Conservation (phyloP, 768 basidiomycete species). For the Russula vinacea region DNA sequence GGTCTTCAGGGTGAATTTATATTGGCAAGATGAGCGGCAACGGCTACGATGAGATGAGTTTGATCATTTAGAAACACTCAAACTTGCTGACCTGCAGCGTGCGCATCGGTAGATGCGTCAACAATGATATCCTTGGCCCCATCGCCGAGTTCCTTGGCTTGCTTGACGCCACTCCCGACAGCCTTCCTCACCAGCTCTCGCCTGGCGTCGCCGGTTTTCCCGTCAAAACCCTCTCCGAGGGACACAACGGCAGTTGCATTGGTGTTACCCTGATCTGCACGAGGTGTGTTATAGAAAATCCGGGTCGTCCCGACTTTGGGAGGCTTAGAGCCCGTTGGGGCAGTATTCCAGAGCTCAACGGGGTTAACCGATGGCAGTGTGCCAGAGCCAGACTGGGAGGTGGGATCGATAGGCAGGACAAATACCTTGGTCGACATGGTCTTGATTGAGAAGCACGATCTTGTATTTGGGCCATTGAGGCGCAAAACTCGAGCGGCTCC, state of each 20-base stretch:
- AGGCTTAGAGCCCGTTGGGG: slow-evolving; percentile 42
- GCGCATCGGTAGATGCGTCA: slow-evolving; percentile 65
- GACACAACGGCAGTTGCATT: slow-evolving; percentile 56
- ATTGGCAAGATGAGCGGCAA: slow-evolving; percentile 74
- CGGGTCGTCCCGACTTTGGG: slow-evolving; percentile 62
- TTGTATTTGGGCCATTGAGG: slow-evolving; percentile 1
- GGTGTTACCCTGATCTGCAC: slow-evolving; percentile 30
- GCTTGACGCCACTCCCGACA: slow-evolving; percentile 70
- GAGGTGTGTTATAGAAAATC: slow-evolving; percentile 58
- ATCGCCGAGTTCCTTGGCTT: slow-evolving; percentile 56
- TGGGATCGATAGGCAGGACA: slow-evolving; percentile 57
- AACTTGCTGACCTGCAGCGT: slow-evolving; percentile 62
- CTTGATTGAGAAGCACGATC: slow-evolving; percentile 29
- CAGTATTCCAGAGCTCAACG: slow-evolving; percentile 51
- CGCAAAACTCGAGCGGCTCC: slow-evolving; percentile 16
- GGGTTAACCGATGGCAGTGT: slow-evolving; percentile 43
- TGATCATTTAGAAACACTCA: slow-evolving; percentile 1
- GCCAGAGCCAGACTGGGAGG: slow-evolving; percentile 35
- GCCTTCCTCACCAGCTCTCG: slow-evolving; percentile 70
- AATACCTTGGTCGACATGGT: slow-evolving; percentile 53
- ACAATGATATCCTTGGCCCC: slow-evolving; percentile 57
- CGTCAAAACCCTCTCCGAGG: slow-evolving; percentile 52
- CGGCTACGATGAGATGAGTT: slow-evolving; percentile 48
- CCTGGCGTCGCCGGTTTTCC: slow-evolving; percentile 45
- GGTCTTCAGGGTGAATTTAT: slow-evolving; percentile 79